Evolutionary conservation across 176 grass and related monocot genomes (phyloP).

Genomic region (Saccharum officinarum): DNA sequence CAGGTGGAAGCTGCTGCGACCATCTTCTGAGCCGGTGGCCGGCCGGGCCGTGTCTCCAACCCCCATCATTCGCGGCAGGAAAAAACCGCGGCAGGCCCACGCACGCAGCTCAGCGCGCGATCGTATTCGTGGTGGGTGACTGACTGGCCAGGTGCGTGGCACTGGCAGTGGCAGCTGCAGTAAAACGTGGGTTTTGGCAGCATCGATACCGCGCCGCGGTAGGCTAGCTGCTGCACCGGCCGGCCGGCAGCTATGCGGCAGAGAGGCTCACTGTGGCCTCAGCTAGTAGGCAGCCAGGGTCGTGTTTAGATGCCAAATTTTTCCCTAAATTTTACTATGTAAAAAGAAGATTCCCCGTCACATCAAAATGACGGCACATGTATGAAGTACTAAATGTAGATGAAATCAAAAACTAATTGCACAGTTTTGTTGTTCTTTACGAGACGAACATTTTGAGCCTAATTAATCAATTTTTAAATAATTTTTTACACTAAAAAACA

Average conservation of each 20-base stretch:
- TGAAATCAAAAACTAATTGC: too few species aligned
- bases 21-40: slow-evolving; percentile 4
- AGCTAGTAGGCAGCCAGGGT: too few species aligned
- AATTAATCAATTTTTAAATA: too few species aligned
- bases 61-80: slow-evolving; percentile 34
- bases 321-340: too few species aligned
- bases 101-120: background rate
- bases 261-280: background rate
- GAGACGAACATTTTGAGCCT: too few species aligned
- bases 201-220: background rate
- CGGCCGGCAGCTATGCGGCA: background rate
- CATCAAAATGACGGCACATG: too few species aligned
- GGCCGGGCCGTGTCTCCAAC: background rate
- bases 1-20: slow-evolving; percentile 10
- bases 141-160: too few species aligned
- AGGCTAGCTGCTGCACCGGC: background rate
- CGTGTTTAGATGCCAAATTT: too few species aligned
- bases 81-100: background rate
- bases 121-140: background rate
- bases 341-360: too few species aligned
- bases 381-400: too few species aligned
- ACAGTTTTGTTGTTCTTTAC: too few species aligned
- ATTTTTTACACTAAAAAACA: too few species aligned
- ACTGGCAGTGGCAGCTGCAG: background rate
- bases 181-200: slow-evolving; percentile 7